Percentiles rank a stretch among this genome's conserved stretches.
Evolutionary conservation across 2,329 filamentous ascomycete species (phyloP).

Genomic region (Xylariaceae sp.): DNA sequence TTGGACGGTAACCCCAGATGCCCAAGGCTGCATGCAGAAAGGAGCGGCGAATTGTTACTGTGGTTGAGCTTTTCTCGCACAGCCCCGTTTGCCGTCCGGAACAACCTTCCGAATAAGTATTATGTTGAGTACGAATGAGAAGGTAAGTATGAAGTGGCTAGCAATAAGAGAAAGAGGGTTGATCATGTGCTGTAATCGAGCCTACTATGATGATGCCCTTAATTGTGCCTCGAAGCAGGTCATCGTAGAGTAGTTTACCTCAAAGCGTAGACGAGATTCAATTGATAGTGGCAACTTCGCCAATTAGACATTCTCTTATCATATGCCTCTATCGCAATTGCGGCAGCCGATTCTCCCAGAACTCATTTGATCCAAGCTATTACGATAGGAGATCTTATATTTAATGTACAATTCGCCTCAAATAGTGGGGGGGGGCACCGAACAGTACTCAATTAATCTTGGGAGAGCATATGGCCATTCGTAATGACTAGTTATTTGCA

Average conservation of each 20-base stretch:
- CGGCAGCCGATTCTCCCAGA: no score
- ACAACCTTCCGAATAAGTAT: constrained; percentile 19
- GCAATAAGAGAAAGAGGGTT: not conserved
- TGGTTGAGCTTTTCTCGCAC: constrained; percentile 17
- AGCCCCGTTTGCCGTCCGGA: constrained; percentile 16
- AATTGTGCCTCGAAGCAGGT: no score
- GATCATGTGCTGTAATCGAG: no score
- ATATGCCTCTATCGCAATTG: no score
- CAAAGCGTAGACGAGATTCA: no score
- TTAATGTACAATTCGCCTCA: not conserved
- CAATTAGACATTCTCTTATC: no score
- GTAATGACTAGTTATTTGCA: not conserved
- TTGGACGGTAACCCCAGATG: constrained; percentile 5
- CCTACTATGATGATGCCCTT: no score
- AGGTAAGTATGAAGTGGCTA: not conserved
- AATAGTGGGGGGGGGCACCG: no score
- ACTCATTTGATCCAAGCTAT: no score
- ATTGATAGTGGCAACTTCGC: no score
- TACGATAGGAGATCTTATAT: not conserved
- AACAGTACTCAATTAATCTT: not conserved
- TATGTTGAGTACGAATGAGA: not conserved
- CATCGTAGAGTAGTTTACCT: no score
- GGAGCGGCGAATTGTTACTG: constrained; percentile 11
- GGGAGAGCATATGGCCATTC: not conserved
- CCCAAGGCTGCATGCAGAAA: constrained; percentile 7